Conservation (phyloP, 306 rosid genomes). For the Astragalus glycyphyllos region DNA sequence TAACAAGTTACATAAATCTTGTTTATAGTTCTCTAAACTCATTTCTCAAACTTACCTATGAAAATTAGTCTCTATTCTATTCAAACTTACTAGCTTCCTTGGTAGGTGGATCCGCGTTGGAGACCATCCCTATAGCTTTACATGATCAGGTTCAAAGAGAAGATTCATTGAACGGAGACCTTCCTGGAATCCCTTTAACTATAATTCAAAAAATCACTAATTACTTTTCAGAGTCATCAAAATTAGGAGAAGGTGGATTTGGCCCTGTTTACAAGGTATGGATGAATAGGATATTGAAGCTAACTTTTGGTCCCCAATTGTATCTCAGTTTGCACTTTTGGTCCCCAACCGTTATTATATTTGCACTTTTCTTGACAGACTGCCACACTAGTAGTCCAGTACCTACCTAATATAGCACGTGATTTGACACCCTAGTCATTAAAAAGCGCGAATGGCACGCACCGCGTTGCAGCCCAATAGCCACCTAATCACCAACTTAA, state of each 20-base stretch:
- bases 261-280: slow-evolving; percentile 65
- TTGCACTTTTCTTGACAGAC: too few relatives aligned
- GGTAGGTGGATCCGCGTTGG: not conserved
- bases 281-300: not conserved
- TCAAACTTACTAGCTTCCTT: not conserved
- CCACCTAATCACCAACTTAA: too few relatives aligned
- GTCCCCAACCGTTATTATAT: too few relatives aligned
- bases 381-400: too few relatives aligned
- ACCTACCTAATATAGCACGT: too few relatives aligned
- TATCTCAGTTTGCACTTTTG: too few relatives aligned
- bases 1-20: not conserved
- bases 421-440: too few relatives aligned
- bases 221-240: slow-evolving; percentile 51
- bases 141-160: slow-evolving; percentile 6
- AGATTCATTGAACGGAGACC: slow-evolving; percentile 34
- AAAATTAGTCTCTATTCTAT: not conserved
- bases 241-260: slow-evolving; percentile 74
- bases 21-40: not conserved
- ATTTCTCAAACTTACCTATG: not conserved
- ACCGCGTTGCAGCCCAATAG: too few relatives aligned
- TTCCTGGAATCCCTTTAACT: slow-evolving; percentile 42
- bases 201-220: slow-evolving; percentile 30
- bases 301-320: too few relatives aligned
- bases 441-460: too few relatives aligned
- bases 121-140: not conserved